Conservation (phyloP, 495 filamentous ascomycete genomes). For the Entonaema liquescens region DNA sequence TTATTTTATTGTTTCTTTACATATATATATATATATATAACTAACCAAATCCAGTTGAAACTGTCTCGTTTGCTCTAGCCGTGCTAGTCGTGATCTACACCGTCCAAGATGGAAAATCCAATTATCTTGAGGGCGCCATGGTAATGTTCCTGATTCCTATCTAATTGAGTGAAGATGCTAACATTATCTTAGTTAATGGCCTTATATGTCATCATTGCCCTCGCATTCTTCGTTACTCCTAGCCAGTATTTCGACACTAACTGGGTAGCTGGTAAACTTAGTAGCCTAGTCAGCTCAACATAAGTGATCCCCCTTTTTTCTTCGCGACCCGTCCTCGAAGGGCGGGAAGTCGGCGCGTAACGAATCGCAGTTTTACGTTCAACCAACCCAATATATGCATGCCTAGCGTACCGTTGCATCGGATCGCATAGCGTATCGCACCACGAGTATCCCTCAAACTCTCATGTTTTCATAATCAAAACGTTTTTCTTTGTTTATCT, state of each 20-base stretch:
- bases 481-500: constrained; percentile 14
- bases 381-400: not conserved
- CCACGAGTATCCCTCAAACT: not conserved
- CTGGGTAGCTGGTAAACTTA: constrained; percentile 12
- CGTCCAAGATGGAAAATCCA: constrained; percentile 92
- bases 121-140: constrained; percentile 95
- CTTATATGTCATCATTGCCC: constrained; percentile 81
- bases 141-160: constrained; percentile 56
- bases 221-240: constrained; percentile 91
- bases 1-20: not conserved
- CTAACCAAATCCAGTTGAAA: constrained; percentile 70
- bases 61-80: constrained; percentile 89
- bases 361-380: constrained; percentile 10
- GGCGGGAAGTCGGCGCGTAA: not conserved
- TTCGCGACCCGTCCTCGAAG: constrained; percentile 9
- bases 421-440: not conserved
- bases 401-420: not conserved
- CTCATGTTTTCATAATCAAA: constrained; percentile 20
- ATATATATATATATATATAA: too few relatives aligned
- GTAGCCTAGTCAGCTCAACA: constrained; percentile 23
- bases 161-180: constrained; percentile 7
- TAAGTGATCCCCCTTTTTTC: constrained; percentile 10
- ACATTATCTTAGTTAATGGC: constrained; percentile 54
- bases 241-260: constrained; percentile 59
- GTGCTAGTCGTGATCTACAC: constrained; percentile 92